A percentile compares a stretch with the other conserved stretches of the same genome.
phyloP scores from a whole-genome alignment of 2,329 filamentous ascomycete species.

The Aspergillus fumigatiaffinis region DNA sequence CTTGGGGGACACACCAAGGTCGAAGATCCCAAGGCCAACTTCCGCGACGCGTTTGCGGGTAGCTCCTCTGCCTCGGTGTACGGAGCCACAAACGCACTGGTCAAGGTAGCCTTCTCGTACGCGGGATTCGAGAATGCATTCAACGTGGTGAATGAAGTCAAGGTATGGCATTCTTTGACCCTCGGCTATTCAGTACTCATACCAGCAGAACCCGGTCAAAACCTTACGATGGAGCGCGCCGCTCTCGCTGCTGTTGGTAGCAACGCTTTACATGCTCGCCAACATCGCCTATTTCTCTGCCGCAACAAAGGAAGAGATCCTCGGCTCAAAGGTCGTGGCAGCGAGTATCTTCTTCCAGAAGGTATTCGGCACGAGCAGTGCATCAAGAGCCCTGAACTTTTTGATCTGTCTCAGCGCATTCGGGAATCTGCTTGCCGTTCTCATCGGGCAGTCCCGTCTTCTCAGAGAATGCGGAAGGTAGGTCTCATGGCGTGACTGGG shows the following conservation, averaged over 20 bases:
- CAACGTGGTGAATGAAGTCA: slow-evolving; percentile 60
- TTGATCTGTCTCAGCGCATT: slow-evolving; percentile 56
- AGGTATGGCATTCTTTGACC: slow-evolving; percentile 24
- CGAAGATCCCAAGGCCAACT: slow-evolving; percentile 51
- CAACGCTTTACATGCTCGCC: slow-evolving; percentile 54
- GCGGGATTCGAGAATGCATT: slow-evolving; percentile 58
- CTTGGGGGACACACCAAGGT: slow-evolving; percentile 54
- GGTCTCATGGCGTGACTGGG: neutral
- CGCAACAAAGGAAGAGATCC: slow-evolving; percentile 53
- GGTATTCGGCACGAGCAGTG: slow-evolving; percentile 50
- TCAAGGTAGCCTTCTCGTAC: slow-evolving; percentile 59
- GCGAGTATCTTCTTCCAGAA: slow-evolving; percentile 58
- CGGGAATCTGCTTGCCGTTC: slow-evolving; percentile 55
- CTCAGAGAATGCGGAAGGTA: slow-evolving; percentile 58
- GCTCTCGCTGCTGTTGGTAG: slow-evolving; percentile 50
- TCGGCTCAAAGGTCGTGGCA: slow-evolving; percentile 50
- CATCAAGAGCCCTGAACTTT: slow-evolving; percentile 54
- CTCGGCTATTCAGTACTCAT: neutral
- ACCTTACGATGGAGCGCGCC: slow-evolving; percentile 51
- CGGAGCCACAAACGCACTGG: slow-evolving; percentile 53
- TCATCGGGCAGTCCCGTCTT: slow-evolving; percentile 54
- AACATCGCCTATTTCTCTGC: slow-evolving; percentile 61
- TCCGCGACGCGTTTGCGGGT: slow-evolving; percentile 52
- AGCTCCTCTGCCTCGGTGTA: slow-evolving; percentile 42
- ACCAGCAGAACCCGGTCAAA: slow-evolving; percentile 50